These are phyloP conservation scores for Phytophthora hybrid DNA, from an alignment of 352 stramenopile species.

Conservation along the genomic window DNA sequence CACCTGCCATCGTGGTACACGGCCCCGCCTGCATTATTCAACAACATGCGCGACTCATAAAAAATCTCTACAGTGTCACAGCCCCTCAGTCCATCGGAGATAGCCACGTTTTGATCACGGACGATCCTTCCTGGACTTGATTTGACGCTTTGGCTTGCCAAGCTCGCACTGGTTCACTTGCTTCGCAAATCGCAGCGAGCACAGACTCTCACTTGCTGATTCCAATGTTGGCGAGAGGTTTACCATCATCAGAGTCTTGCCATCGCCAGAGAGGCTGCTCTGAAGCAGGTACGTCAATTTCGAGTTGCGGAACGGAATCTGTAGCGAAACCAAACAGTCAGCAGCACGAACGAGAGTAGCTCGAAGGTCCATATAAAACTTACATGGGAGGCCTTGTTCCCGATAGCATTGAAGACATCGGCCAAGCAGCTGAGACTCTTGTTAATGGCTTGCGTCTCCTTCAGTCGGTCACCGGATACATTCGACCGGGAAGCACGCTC, in stretches of 20 bases:
- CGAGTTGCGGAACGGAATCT: constrained; percentile 98
- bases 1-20: neutral
- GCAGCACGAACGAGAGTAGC: neutral
- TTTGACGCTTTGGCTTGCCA: constrained; percentile 94
- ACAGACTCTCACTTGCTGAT: constrained; percentile 97
- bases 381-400: constrained; percentile 95
- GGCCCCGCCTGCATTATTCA: neutral
- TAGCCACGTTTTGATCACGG: constrained; percentile 20
- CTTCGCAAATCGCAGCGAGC: constrained; percentile 97
- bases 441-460: constrained; percentile 99
- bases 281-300: constrained; percentile 99
- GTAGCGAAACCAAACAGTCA: constrained; percentile 7
- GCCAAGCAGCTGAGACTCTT: constrained; percentile 98
- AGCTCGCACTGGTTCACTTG: constrained; percentile 98
- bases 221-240: constrained; percentile 97
- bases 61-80: constrained; percentile 14
- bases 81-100: neutral
- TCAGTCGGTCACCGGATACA: constrained; percentile 92
- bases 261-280: constrained; percentile 97
- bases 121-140: constrained; percentile 79
- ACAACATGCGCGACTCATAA: constrained; percentile 17
- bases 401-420: constrained; percentile 98
- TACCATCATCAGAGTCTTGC: constrained; percentile 99
- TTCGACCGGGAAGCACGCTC: constrained; percentile 87
- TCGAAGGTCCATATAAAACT: constrained; percentile 25